phyloP scores from a whole-genome alignment of 1,284 basidiomycete genomes.

The Coniophora puteana region DNA sequence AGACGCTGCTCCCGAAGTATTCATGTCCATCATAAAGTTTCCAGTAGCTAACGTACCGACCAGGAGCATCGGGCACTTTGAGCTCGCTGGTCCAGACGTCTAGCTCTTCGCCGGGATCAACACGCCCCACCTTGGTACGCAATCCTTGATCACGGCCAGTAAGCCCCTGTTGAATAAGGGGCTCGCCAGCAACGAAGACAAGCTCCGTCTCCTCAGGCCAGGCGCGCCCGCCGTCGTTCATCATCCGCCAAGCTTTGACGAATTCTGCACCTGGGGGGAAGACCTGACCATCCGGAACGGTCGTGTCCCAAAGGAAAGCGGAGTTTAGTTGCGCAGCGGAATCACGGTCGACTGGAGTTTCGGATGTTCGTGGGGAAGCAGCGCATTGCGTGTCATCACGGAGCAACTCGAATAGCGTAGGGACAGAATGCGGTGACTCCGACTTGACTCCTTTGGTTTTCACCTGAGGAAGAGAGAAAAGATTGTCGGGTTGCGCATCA shows the following conservation, averaged over 20 bases:
- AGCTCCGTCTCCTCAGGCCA: conserved; percentile 72
- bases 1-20: conserved; percentile 70
- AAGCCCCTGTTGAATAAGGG: conserved; percentile 31
- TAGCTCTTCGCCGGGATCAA: conserved; percentile 51
- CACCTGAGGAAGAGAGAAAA: too few species aligned
- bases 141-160: too few species aligned
- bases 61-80: conserved; percentile 70
- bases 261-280: conserved; percentile 84
- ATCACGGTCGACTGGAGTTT: too few species aligned
- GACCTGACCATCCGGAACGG: conserved; percentile 70
- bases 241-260: conserved; percentile 75
- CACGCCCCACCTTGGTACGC: conserved; percentile 48
- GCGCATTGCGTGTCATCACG: too few species aligned
- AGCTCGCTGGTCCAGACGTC: conserved; percentile 72
- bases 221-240: conserved; percentile 55
- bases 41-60: conserved; percentile 76
- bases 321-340: conserved; percentile 45
- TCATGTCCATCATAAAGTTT: conserved; percentile 55
- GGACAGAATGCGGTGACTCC: too few species aligned
- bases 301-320: conserved; percentile 61
- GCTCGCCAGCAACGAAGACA: conserved; percentile 65
- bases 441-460: too few species aligned
- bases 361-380: too few species aligned
- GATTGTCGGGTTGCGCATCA: too few species aligned
- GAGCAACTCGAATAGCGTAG: too few species aligned